phyloP scores from a whole-genome alignment of 2,329 filamentous ascomycete species.

The Cladobotryum protrusum region DNA sequence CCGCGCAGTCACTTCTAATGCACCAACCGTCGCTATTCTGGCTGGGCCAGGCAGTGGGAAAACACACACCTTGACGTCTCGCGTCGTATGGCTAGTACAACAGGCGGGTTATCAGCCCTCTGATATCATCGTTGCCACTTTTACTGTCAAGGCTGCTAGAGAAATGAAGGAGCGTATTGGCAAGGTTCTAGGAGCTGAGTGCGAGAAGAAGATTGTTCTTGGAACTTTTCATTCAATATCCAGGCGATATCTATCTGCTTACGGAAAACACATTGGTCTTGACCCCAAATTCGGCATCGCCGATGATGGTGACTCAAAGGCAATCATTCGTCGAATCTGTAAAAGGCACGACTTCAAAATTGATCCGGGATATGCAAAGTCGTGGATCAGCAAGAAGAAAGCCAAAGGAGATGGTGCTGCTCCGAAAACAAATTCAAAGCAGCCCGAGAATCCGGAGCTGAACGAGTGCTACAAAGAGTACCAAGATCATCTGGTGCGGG shows the following conservation, averaged over 20 bases:
- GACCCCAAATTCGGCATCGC: constrained; percentile 83
- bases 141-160: constrained; percentile 87
- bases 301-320: constrained; percentile 72
- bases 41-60: constrained; percentile 73
- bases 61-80: constrained; percentile 89
- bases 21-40: constrained; percentile 57
- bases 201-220: constrained; percentile 71
- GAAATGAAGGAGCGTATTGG: constrained; percentile 91
- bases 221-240: constrained; percentile 96
- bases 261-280: constrained; percentile 79
- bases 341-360: constrained; percentile 64
- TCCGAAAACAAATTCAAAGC: constrained; percentile 31
- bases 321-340: constrained; percentile 75
- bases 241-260: constrained; percentile 73
- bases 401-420: constrained; percentile 46
- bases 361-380: constrained; percentile 64
- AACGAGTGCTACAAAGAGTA: constrained; percentile 67
- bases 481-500: constrained; percentile 64
- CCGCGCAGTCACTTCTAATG: constrained; percentile 47
- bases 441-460: constrained; percentile 51
- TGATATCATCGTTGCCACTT: constrained; percentile 92
- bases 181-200: constrained; percentile 68
- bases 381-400: constrained; percentile 68
- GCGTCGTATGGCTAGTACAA: constrained; percentile 81
- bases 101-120: constrained; percentile 66